Evolutionary conservation across 106 monocot species (phyloP), one percentile per base, ranked within the genome.

Genomic region (Allium cepa): DNA sequence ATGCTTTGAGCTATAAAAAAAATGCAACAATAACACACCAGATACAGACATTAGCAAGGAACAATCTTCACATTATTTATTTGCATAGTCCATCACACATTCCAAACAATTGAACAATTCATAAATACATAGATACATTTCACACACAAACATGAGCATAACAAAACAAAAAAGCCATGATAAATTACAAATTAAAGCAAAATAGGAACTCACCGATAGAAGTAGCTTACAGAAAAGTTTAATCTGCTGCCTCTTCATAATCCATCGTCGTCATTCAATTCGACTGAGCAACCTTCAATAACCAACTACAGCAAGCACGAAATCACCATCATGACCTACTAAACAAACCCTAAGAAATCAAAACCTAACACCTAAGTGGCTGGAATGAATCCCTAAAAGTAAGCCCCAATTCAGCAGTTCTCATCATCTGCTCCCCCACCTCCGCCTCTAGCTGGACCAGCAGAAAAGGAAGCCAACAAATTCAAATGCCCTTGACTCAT

Each of bases 401-500:
- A 65, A 45, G 6, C 8, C 63, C 26, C 50, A 10, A 67, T 57
- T 47, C 57, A 89, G 64, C 83, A 81, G 47, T 28, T 50, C 60
- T 84, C 88, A 11, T 93, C 88, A 5, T 88, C 93, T 65, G 77
- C 75, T 70, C 86, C 74, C 47, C 80, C 82, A 16, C 74, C 69
- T 17, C 74, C 59, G 4, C 72, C 70, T 15, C 74, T 52, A 48
- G 81, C 51, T 4, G 80, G 73, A 26, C 79, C 72, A 0, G 79
- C 83, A 3, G 88, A 86, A 53, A 93, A 50, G 10, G 93, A 84
- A 3, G 89, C 93, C 26, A 93, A 89, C 8, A 93, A 72, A 69
- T 93, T 93, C 56, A 93, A 62, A 50, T 89, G 88, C 17, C 89
- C 89, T 69, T 89, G 89, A 13, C 80, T 74, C 14, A 93, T 65